A percentile compares a stretch with the other conserved stretches of the same genome.
Conservation (phyloP, 257 asterid genomes). For the Solanum pimpinellifolium region DNA sequence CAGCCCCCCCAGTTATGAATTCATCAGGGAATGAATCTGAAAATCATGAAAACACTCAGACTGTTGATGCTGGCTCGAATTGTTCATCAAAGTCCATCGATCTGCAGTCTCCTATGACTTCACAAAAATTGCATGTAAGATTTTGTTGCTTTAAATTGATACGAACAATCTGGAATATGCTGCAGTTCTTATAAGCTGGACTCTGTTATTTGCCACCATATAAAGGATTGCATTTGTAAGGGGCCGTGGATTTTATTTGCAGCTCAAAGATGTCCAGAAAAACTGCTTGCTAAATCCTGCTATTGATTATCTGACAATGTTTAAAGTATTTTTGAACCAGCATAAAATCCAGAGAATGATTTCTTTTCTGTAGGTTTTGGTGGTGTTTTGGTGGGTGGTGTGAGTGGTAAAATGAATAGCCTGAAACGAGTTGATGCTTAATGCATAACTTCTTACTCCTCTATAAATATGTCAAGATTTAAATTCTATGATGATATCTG, state of each 20-base stretch:
- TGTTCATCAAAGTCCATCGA: conserved; percentile 23
- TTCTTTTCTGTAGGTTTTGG: neutral
- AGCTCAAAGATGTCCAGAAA: neutral
- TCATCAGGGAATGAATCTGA: conserved; percentile 26
- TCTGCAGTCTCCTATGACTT: conserved; percentile 25
- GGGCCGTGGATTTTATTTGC: neutral
- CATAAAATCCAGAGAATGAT: neutral
- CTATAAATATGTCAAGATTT: neutral
- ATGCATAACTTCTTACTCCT: neutral
- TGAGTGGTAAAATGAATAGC: neutral
- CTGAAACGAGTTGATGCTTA: neutral
- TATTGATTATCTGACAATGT: neutral
- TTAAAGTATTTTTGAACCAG: neutral
- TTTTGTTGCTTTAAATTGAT: neutral
- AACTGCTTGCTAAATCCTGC: neutral
- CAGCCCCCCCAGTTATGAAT: conserved; percentile 14
- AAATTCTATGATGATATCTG: neutral
- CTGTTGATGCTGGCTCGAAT: conserved; percentile 21
- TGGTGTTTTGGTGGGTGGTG: neutral
- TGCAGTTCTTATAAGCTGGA: neutral
- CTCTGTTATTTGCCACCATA: neutral
- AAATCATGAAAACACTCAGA: conserved; percentile 23
- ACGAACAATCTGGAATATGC: neutral
- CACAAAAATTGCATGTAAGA: conserved; percentile 27
- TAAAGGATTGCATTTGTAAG: neutral